Conservation (phyloP, 2,329 filamentous ascomycete genomes). For the Trichoderma koningiopsis region DNA sequence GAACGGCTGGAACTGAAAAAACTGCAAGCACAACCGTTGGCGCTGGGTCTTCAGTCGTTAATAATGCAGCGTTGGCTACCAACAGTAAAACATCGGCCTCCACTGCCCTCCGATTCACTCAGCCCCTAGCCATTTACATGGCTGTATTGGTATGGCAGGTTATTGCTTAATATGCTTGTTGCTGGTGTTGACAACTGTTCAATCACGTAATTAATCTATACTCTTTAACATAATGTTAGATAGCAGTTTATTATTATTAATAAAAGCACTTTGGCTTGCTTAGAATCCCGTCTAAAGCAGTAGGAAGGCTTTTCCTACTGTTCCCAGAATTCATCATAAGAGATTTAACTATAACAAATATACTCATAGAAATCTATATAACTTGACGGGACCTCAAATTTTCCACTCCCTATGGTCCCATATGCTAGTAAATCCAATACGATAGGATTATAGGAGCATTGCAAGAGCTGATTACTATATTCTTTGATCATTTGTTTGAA, state of each 20-base stretch:
- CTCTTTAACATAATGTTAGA: background rate
- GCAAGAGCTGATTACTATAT: too few relatives aligned
- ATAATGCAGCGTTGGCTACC: background rate
- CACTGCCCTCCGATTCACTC: background rate
- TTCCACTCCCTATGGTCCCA: too few relatives aligned
- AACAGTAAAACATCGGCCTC: background rate
- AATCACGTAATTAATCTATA: background rate
- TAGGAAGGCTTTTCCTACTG: too few relatives aligned
- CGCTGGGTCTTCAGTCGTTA: background rate
- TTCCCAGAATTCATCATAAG: too few relatives aligned
- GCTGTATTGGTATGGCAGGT: background rate
- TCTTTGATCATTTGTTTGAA: too few relatives aligned
- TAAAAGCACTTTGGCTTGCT: background rate
- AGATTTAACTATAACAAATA: too few relatives aligned
- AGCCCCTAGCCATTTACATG: background rate
- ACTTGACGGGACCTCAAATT: too few relatives aligned
- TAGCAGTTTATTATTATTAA: background rate
- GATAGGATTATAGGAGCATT: too few relatives aligned
- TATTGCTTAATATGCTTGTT: background rate
- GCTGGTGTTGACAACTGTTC: background rate
- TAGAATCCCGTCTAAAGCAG: too few relatives aligned
- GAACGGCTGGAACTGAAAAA: background rate
- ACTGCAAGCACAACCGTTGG: background rate
- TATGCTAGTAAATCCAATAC: too few relatives aligned
- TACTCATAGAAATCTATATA: too few relatives aligned